Conservation (phyloP, 805 yeast species). For the Spathaspora boniae region DNA sequence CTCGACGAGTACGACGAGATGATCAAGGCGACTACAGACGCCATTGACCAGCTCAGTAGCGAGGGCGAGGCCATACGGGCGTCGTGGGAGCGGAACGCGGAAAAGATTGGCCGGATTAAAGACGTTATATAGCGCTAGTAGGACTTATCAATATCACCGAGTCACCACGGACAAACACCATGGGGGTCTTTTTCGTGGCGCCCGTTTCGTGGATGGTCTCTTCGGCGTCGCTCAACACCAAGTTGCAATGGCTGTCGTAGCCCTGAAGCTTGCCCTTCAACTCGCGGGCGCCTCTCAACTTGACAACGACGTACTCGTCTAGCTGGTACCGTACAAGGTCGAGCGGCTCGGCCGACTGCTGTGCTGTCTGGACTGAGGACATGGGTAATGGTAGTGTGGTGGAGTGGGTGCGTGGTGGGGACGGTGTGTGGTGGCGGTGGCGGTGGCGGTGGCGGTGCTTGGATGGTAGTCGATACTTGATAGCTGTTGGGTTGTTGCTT, state of each 20-base stretch:
- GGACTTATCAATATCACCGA: slow-evolving; percentile 80
- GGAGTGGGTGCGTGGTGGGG: not conserved
- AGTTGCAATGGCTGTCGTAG: slow-evolving; percentile 93
- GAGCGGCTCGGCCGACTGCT: slow-evolving; percentile 66
- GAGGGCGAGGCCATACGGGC: slow-evolving; percentile 31
- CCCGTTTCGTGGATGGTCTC: slow-evolving; percentile 72
- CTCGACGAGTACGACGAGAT: slow-evolving; percentile 31
- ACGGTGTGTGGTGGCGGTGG: not conserved
- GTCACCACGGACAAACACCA: slow-evolving; percentile 98
- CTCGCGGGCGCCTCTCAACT: slow-evolving; percentile 92
- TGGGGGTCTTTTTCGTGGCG: slow-evolving; percentile 57
- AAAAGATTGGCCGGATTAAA: slow-evolving; percentile 25
- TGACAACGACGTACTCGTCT: slow-evolving; percentile 83
- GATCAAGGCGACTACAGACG: slow-evolving; percentile 20
- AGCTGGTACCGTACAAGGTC: slow-evolving; percentile 81
- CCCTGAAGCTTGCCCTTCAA: slow-evolving; percentile 88
- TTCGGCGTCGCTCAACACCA: slow-evolving; percentile 88
- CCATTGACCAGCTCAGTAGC: slow-evolving; percentile 26
- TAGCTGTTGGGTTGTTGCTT: not conserved
- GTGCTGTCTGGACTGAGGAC: slow-evolving; percentile 32
- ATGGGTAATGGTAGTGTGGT: slow-evolving; percentile 16
- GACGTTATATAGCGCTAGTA: slow-evolving; percentile 20
- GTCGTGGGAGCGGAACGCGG: slow-evolving; percentile 34
- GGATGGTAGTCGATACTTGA: not conserved
- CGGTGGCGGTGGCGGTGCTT: not conserved